Conservation (phyloP, 2,329 filamentous ascomycete genomes). For the Botrytis tulipae region DNA sequence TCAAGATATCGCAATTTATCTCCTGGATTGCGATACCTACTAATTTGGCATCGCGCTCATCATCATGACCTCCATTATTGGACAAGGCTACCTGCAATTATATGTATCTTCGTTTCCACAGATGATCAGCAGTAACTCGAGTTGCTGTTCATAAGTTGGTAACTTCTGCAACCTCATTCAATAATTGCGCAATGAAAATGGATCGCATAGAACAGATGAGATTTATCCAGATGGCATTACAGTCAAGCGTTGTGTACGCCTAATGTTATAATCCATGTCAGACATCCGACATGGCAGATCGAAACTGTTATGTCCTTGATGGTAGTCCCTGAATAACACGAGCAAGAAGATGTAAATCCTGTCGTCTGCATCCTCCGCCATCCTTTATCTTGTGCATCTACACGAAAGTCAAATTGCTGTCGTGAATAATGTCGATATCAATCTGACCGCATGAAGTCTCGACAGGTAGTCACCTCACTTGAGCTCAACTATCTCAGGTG, state of each 20-base stretch:
- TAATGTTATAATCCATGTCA: background rate
- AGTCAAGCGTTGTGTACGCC: background rate
- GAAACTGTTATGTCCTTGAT: background rate
- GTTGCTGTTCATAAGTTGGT: background rate
- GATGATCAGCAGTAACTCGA: background rate
- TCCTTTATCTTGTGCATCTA: background rate
- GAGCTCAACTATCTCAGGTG: background rate
- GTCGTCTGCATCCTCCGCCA: background rate
- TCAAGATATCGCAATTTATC: background rate
- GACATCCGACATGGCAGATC: background rate
- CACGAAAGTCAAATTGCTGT: background rate
- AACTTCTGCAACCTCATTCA: background rate
- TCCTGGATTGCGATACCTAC: background rate
- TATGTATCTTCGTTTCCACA: background rate
- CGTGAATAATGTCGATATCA: too few species aligned
- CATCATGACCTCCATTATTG: background rate
- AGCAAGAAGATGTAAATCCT: background rate
- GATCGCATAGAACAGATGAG: background rate
- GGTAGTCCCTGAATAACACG: background rate
- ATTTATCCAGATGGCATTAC: background rate
- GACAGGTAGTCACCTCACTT: background rate
- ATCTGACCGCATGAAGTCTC: too few species aligned
- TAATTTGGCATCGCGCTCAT: background rate
- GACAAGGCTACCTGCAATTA: background rate
- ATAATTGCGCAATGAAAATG: background rate